Evolutionary conservation across 140 eudicot genomes (phyloP), one percentile per base, ranked within the genome.

Genomic region (Anethum foeniculum): DNA sequence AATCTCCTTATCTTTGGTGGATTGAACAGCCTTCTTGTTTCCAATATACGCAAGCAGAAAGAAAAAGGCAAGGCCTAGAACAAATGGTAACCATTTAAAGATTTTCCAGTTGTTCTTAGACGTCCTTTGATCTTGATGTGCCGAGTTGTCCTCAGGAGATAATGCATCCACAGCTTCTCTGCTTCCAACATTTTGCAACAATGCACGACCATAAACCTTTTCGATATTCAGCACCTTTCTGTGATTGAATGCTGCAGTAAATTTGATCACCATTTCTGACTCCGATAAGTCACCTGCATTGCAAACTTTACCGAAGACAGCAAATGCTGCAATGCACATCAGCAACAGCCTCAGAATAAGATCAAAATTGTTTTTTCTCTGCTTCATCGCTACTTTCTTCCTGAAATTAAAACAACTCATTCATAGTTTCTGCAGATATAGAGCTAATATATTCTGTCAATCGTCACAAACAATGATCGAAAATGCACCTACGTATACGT

Each of bases 171-270:
- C 76, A 25, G 39, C 32, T 46, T 79, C 82, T 43, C 69, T 62
- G 5, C 0, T 62, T n/a, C 30, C 72, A 41, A 12, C 38, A 34
- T 16, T 36, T 67, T 67, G 76, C 76, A 79, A 47, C 36, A 75
- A 65, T 28, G 44, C 62, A n/a, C 82, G 69, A 34, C 16, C 56
- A 64, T 12, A 68, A 46, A 62, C 79, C 71, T 52, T 43, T 39
- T 32, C 83, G 41, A 82, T 27, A 76, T 71, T 76, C 30, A 82
- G 69, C 30, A 80, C 65, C 80, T 84, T 82, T 80, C 69, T 41
- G 23, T 85, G 88, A 80, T 85, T 85, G 49, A 85, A 44, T 28
- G 88, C 85, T 49, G 23, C 81, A 77, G 81, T 75, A 43, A 85
- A 83, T 52, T 10, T 52, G 48, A 80, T 10, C 15, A 83, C 67